A percentile compares a stretch with the other conserved stretches of the same genome.
Conservation (phyloP, 23 red algal species). For the Cyanidiococcus yangmingshanensis region DNA sequence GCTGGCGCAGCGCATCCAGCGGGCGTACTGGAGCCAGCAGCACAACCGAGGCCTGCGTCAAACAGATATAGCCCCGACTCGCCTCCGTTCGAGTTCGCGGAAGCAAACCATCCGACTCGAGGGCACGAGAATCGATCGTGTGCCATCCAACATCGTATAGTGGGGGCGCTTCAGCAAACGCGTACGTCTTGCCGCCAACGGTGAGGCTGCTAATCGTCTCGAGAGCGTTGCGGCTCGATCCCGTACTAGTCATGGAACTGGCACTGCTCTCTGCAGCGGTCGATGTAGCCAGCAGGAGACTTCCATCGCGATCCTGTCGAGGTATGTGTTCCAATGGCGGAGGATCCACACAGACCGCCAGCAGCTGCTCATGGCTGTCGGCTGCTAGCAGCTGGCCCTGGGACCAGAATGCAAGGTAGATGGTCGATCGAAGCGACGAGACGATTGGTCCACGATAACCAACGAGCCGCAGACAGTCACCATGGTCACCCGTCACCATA, state of each 20-base stretch:
- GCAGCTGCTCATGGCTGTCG: conserved; percentile 13
- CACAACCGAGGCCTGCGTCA: conserved; percentile 37
- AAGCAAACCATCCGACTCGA: conserved; percentile 38
- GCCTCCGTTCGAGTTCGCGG: background rate
- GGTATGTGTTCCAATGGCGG: background rate
- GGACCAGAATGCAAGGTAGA: conserved; percentile 29
- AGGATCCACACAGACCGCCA: background rate
- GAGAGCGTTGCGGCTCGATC: background rate
- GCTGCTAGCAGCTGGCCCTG: conserved; percentile 20
- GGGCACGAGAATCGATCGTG: conserved; percentile 7
- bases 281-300: background rate
- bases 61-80: conserved; percentile 26
- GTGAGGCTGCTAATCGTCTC: background rate
- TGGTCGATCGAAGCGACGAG: background rate
- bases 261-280: background rate
- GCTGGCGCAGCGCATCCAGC: conserved; percentile 30
- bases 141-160: conserved; percentile 14
- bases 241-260: background rate
- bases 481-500: background rate
- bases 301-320: background rate
- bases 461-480: background rate
- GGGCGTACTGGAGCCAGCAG: conserved; percentile 44
- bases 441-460: background rate
- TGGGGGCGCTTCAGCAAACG: background rate
- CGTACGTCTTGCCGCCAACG: background rate